Base-by-base conservation (phyloP, 78 protist species). In the Speleostelium caveatum region DNA sequence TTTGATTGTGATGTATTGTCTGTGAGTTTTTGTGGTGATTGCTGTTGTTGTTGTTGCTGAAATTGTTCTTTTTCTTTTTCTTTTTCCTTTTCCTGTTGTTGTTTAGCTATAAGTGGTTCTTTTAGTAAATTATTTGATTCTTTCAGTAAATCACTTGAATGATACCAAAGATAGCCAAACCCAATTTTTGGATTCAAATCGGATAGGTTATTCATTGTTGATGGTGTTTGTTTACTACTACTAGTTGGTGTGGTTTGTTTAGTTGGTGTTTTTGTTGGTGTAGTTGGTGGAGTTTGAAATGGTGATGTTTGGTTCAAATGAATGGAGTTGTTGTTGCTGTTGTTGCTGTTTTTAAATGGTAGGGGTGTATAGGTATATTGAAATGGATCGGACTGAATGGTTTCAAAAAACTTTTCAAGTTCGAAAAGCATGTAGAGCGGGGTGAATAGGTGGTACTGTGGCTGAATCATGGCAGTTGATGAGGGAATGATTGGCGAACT, bases 331-430 rank as follows among this genome's bases (percentile, higher is more conserved):
- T 19, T 3, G 79, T 36, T 24, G 77, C 71, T 56, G 89, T 53
- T 5, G 32, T 21, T 16, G 22, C 41, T 30, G 1, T 55, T 39
- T 41, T 73, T 24, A 26, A 83, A 83, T 30, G 91, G 91, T 22
- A 83, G 26, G 22, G 79, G 10, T 6, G 69, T 56, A 51, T 67
- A 71, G 2, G 35, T 67, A 12, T 49, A 83, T 16, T 71, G 63
- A 22, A 24, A 36, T 0, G 91, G 74, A 21, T 73, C 49, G 2
- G 22, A 7, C 22, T 30, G 2, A 26, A 38, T 17, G n/a, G n/a
- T 22, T 39, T 83, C 73, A 42, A 83, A 83, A 35, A 65, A 83
- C 38, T 69, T 59, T 36, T 83, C 91, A 63, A 83, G 32, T 35
- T 83, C 79, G 21, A 83, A 28, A 3, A 32, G 28, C 6, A 83